Evolutionary conservation across 108 stramenopile species (phyloP), one percentile per base, ranked within the genome.

Genomic region (Cyclostephanos invisitatus): DNA sequence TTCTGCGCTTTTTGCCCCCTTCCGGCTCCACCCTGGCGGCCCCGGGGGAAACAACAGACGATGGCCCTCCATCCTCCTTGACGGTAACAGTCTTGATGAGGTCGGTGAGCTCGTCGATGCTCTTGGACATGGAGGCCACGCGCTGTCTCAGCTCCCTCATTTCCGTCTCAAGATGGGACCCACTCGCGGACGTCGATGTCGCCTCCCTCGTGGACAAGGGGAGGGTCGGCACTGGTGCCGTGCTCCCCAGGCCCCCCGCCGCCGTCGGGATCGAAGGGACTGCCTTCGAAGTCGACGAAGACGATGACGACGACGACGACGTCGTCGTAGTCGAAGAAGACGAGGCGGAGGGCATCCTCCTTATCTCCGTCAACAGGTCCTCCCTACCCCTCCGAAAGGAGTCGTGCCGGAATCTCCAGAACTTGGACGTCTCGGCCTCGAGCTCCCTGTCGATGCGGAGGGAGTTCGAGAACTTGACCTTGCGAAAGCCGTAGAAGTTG

Each of bases 401-500:
- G 0, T 89, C 89, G 57, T 95, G 94, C 11, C 76, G 80, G 67
- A 94, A 94, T 65, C 90, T 79, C 93, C 93, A 91, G 58, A 76
- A 91, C 54, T 89, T 88, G 17, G 85, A 77, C 2, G 88, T 87
- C 64, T 89, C 79, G 5, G 80, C 84, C 73, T 94, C 93, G 55
- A 88, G 42, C 32, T 81, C 65, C 25, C 86, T 72, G 71, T 90
- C 87, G 47, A 94, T 88, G 7, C 87, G 86, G 37, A 91, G 81
- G 2, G 82, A 80, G 44, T 89, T 87, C 10, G 75, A 83, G 44
- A 86, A 86, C 68, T 87, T 86, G 64, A 94, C 86, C 63, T 94
- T 94, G 42, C 90, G 83, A 53, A 94, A 94, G 42, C 89, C 89
- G 62, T 96, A 98, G 68, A 98, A 93, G 73, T 98, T 98, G 49